These are phyloP conservation scores for Ceratocystis smalleyi DNA, from an alignment of 2,329 filamentous ascomycete species.

Conservation along the genomic window DNA sequence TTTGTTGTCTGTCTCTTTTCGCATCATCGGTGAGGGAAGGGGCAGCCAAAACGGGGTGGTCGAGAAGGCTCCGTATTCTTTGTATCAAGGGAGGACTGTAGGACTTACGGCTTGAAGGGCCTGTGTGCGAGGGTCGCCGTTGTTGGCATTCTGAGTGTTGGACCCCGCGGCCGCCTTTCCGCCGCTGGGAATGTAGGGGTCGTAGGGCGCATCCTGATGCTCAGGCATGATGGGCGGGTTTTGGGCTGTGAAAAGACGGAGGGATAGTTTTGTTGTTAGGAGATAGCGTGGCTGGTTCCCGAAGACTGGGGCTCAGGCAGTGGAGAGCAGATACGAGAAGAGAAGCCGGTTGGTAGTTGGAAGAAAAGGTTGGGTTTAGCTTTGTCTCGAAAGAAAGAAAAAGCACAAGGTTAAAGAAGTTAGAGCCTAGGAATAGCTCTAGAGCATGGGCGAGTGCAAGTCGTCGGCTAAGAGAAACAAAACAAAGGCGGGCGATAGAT, in stretches of 20 bases:
- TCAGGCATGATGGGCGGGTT: constrained; percentile 32
- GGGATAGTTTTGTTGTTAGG: neutral
- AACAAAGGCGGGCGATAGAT: neutral
- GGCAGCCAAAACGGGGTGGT: neutral
- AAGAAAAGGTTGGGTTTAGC: neutral
- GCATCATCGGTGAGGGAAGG: neutral
- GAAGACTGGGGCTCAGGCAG: constrained; percentile 1
- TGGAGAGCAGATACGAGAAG: constrained; percentile 5
- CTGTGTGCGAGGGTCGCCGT: constrained; percentile 37
- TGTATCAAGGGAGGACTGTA: neutral
- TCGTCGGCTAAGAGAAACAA: neutral
- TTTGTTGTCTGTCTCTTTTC: neutral
- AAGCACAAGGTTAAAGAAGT: neutral
- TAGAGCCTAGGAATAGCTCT: neutral
- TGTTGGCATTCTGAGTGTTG: constrained; percentile 27
- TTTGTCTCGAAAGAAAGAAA: neutral
- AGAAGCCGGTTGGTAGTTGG: neutral
- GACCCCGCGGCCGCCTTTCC: constrained; percentile 25
- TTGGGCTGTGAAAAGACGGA: constrained; percentile 3
- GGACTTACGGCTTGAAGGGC: constrained; percentile 69
- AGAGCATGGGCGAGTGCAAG: neutral
- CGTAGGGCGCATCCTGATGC: constrained; percentile 50
- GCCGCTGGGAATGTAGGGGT: constrained; percentile 66
- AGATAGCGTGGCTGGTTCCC: neutral
- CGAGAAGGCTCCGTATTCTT: neutral